Conservation (phyloP, 495 filamentous ascomycete genomes). For the Filosporella fistucella region DNA sequence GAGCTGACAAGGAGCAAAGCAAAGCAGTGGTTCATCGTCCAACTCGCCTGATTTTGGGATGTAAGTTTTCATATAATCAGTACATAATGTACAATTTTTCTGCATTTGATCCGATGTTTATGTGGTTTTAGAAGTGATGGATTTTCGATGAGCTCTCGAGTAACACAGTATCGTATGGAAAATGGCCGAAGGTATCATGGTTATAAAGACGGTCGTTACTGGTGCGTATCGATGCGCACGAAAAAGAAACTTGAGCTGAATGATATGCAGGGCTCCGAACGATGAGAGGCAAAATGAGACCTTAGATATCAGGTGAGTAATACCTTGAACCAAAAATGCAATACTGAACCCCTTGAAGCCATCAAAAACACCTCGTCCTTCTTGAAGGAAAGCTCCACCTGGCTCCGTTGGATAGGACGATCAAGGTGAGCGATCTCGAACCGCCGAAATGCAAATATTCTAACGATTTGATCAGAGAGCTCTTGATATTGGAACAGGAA, state of each 20-base stretch:
- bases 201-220: constrained; percentile 21
- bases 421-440: constrained; percentile 3
- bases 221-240: constrained; percentile 5
- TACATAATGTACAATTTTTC: background rate
- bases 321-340: background rate
- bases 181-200: constrained; percentile 22
- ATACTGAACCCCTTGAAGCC: constrained; percentile 10
- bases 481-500: constrained; percentile 21
- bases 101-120: background rate
- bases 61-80: no score
- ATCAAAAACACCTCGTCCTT: constrained; percentile 33
- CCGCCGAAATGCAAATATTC: background rate
- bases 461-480: constrained; percentile 5
- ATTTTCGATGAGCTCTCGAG: constrained; percentile 14
- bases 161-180: constrained; percentile 18
- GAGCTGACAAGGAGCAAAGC: background rate
- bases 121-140: constrained; percentile 6
- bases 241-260: background rate
- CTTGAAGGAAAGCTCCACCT: constrained; percentile 28
- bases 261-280: constrained; percentile 13
- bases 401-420: constrained; percentile 24
- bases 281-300: constrained; percentile 22
- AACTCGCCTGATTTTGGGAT: background rate
- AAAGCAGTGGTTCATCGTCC: background rate
- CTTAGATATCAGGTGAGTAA: constrained; percentile 15